Percentiles rank a stretch among this genome's conserved stretches.
These are phyloP conservation scores for Vitis vinifera DNA, from an alignment of 164 flowering plant genomes.

Conservation along the genomic window ASM3070453v1 NC_081812.1:15835501-15836000, in stretches of 20 bases:
- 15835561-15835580: slow-evolving; percentile 68
- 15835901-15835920: no score
- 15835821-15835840: not conserved
- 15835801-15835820: not conserved
- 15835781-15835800: not conserved
- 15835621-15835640: slow-evolving; percentile 48
- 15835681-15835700: not conserved
- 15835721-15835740: not conserved
- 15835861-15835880: not conserved
- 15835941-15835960: no score
- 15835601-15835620: slow-evolving; percentile 90
- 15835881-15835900: no score
- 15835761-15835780: not conserved
- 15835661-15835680: not conserved
- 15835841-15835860: not conserved
- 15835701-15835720: not conserved
- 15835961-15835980: no score
- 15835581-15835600: slow-evolving; percentile 99
- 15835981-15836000: no score
- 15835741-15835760: not conserved
- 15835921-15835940: no score
- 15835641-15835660: not conserved
- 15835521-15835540: slow-evolving; percentile 89
- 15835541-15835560: slow-evolving; percentile 81
- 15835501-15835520: slow-evolving; percentile 93